Evolutionary conservation across 139 green algal species (phyloP).

Genomic region (Volvox reticuliferus): DNA sequence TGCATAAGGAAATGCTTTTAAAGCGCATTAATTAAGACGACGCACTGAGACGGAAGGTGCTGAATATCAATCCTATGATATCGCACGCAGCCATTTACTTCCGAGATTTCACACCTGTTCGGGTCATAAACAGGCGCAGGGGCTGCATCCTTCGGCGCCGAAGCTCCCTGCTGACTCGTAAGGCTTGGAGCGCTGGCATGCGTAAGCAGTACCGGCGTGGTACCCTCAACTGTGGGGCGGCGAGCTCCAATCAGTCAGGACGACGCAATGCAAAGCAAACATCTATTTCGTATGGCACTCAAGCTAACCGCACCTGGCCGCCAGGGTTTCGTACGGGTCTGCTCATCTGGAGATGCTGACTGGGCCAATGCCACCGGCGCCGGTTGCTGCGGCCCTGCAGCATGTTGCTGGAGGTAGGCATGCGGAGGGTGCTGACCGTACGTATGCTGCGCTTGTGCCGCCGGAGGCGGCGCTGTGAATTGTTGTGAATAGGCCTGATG

Average conservation of each 20-base stretch:
- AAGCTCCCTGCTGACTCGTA: background rate
- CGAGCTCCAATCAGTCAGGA: background rate
- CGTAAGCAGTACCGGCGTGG: conserved; percentile 43
- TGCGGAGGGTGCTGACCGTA: background rate
- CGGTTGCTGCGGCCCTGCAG: background rate
- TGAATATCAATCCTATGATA: too few species aligned
- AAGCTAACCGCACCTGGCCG: conserved; percentile 35
- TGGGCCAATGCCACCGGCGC: background rate
- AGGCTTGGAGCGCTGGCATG: conserved; percentile 20
- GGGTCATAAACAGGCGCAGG: conserved; percentile 27
- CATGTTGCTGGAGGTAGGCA: background rate
- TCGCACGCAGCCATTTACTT: too few species aligned
- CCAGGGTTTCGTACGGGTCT: conserved; percentile 18
- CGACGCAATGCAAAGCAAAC: background rate
- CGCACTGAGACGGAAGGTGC: background rate
- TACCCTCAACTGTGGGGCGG: conserved; percentile 39
- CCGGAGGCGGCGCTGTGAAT: background rate
- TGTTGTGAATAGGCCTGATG: background rate
- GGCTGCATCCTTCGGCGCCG: background rate
- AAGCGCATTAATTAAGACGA: background rate
- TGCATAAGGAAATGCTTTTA: too few species aligned
- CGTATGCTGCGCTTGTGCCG: background rate
- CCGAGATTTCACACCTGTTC: conserved; percentile 26
- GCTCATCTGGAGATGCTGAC: background rate
- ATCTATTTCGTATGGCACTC: too few species aligned